A percentile compares a stretch with the other conserved stretches of the same genome.
Conservation (phyloP, 768 basidiomycete genomes). For the Pleurotus tuoliensis region DNA sequence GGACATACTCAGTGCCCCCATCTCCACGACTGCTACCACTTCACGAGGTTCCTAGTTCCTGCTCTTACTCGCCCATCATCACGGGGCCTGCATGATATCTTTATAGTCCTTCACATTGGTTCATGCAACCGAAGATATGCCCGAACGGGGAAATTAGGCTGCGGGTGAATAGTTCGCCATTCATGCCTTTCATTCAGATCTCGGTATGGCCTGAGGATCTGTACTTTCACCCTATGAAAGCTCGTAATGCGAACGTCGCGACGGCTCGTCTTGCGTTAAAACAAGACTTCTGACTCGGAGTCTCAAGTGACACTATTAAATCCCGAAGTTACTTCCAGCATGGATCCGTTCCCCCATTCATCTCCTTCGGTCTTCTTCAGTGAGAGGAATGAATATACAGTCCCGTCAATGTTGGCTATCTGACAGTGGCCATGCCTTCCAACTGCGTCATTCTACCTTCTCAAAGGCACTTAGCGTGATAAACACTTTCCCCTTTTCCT, state of each 20-base stretch:
- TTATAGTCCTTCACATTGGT: neutral
- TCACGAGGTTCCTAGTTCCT: no score
- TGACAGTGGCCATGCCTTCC: neutral
- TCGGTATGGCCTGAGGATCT: no score
- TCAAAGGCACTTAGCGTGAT: neutral
- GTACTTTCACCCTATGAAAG: neutral
- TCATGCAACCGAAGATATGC: neutral
- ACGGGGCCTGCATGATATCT: neutral
- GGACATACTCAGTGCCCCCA: no score
- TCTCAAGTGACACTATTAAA: neutral
- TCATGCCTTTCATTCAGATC: neutral
- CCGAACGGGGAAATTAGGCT: neutral
- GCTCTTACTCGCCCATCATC: neutral
- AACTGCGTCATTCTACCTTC: neutral
- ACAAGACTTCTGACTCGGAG: no score
- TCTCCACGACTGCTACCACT: no score
- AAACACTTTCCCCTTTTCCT: neutral
- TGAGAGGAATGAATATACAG: neutral
- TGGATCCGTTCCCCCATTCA: neutral
- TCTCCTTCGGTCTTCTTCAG: neutral
- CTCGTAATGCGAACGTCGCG: neutral
- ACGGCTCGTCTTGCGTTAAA: no score
- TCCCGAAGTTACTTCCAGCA: conserved; percentile 2
- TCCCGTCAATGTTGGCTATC: neutral
- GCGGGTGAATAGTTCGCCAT: neutral